These are phyloP conservation scores for Tillandsia leiboldiana DNA, from an alignment of 176 grass and related monocot genomes.

Conservation along the genomic window DNA sequence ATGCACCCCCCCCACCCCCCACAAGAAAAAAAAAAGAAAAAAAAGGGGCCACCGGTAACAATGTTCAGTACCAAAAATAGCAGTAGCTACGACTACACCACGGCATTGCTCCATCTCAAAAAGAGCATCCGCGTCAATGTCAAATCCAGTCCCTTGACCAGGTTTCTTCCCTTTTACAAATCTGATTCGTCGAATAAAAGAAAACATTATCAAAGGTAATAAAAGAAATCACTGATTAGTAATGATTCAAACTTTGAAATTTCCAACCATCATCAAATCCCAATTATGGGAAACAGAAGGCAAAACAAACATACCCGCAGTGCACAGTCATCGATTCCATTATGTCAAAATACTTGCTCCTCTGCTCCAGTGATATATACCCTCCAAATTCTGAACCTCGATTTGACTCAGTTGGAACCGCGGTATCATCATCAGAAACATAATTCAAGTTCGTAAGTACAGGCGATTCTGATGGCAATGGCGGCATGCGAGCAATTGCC, in stretches of 20 bases:
- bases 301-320: constrained; percentile 18
- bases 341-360: constrained; percentile 19
- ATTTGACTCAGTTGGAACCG: constrained; percentile 44
- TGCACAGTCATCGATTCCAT: constrained; percentile 22
- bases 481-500: constrained; percentile 53
- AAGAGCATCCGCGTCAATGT: constrained; percentile 16
- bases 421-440: constrained; percentile 53
- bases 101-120: constrained; percentile 19
- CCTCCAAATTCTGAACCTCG: constrained; percentile 32
- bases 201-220: neutral
- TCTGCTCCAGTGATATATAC: constrained; percentile 15
- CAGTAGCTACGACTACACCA: constrained; percentile 20
- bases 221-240: neutral
- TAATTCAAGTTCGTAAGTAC: constrained; percentile 72
- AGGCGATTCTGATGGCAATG: constrained; percentile 44
- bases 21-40: neutral
- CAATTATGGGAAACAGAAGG: neutral
- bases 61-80: constrained; percentile 21
- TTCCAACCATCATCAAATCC: neutral
- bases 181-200: constrained; percentile 1
- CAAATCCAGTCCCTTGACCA: constrained; percentile 22
- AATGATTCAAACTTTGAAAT: neutral
- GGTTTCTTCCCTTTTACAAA: constrained; percentile 26
- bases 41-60: neutral
- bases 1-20: neutral